These are phyloP conservation scores for Coniochaeta sp. DNA, from an alignment of 2,329 filamentous ascomycete species.

Conservation along the genomic window DNA sequence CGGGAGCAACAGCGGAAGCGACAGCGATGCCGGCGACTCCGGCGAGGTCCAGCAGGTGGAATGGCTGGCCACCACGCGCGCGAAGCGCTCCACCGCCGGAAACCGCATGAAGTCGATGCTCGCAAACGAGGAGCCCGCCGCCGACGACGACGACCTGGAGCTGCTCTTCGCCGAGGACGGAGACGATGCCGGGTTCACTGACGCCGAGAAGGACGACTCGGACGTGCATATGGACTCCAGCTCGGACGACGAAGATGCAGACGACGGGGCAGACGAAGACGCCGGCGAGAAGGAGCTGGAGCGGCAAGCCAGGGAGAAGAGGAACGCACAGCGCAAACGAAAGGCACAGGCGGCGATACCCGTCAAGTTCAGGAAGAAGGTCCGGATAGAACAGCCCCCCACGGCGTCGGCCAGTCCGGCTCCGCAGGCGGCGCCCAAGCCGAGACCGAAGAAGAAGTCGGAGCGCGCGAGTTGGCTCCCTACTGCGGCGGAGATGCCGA, in stretches of 20 bases:
- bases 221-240: conserved; percentile 85
- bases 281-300: conserved; percentile 85
- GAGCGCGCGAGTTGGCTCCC: conserved; percentile 53
- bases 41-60: conserved; percentile 35
- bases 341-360: conserved; percentile 71
- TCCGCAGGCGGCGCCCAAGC: conserved; percentile 25
- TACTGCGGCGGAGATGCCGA: conserved; percentile 44
- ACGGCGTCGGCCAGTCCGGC: conserved; percentile 21
- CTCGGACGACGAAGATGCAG: conserved; percentile 74
- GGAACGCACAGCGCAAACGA: conserved; percentile 63
- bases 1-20: conserved; percentile 28
- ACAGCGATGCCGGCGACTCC: conserved; percentile 19
- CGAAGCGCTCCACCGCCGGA: conserved; percentile 73
- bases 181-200: conserved; percentile 61
- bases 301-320: conserved; percentile 63
- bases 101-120: conserved; percentile 76
- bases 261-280: conserved; percentile 60
- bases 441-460: conserved; percentile 51
- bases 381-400: conserved; percentile 58
- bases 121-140: conserved; percentile 58
- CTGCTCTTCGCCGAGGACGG: conserved; percentile 70
- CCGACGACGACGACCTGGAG: conserved; percentile 56
- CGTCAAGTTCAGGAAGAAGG: conserved; percentile 64
- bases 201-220: conserved; percentile 57
- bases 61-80: conserved; percentile 66